Evolutionary conservation across 495 filamentous ascomycete genomes (phyloP).

Genomic region (Xylaria intraflava): DNA sequence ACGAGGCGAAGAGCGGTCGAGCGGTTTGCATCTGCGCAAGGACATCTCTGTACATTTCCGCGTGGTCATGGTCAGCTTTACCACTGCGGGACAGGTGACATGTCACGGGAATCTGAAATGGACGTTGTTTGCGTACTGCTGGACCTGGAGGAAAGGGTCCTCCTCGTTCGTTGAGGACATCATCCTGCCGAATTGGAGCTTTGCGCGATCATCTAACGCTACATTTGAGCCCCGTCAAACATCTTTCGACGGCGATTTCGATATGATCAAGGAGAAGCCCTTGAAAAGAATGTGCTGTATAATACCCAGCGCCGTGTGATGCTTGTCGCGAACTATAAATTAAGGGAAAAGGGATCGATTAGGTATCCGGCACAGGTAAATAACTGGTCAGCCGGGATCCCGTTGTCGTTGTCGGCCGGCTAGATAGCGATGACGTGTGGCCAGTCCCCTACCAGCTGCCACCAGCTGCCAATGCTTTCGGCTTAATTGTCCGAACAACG

Average conservation of each 20-base stretch:
- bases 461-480: neutral
- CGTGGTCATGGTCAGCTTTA: neutral
- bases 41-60: constrained; percentile 61
- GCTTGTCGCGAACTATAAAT: neutral
- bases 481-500: neutral
- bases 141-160: constrained; percentile 92
- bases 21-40: constrained; percentile 70
- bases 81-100: neutral
- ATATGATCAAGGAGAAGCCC: neutral
- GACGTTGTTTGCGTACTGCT: constrained; percentile 51
- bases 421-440: constrained; percentile 6
- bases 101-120: neutral
- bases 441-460: neutral
- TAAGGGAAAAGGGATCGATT: neutral
- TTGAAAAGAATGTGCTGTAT: neutral
- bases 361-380: no score
- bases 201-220: constrained; percentile 24
- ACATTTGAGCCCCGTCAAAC: constrained; percentile 14
- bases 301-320: neutral
- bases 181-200: constrained; percentile 42
- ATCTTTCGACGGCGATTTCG: neutral
- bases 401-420: neutral
- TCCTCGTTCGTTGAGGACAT: constrained; percentile 67
- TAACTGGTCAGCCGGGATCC: neutral
- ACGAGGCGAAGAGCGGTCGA: constrained; percentile 84